phyloP scores from a whole-genome alignment of 2,329 filamentous ascomycete genomes.

The Penicillium nordicum region DNA sequence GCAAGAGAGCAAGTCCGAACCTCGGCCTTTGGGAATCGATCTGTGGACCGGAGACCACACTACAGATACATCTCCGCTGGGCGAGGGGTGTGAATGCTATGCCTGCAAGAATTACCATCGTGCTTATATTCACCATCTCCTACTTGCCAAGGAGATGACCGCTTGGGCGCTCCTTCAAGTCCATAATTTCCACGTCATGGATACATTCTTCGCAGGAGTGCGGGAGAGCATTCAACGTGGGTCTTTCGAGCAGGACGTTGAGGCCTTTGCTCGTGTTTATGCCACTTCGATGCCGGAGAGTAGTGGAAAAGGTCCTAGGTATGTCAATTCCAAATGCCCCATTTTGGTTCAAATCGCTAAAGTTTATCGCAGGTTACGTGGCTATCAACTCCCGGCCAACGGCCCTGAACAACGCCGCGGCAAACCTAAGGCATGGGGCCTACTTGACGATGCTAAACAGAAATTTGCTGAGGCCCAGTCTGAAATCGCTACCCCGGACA shows the following conservation, averaged over 20 bases:
- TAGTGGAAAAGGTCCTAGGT: constrained; percentile 72
- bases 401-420: constrained; percentile 61
- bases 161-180: constrained; percentile 90
- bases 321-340: constrained; percentile 14
- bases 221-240: constrained; percentile 59
- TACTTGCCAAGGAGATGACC: constrained; percentile 92
- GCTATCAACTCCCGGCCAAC: constrained; percentile 75
- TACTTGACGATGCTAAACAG: constrained; percentile 50
- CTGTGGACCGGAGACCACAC: constrained; percentile 68
- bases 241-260: constrained; percentile 54
- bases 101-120: constrained; percentile 78
- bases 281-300: constrained; percentile 68
- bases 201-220: constrained; percentile 69
- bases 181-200: constrained; percentile 77
- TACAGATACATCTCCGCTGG: constrained; percentile 61
- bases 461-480: constrained; percentile 50
- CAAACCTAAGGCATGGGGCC: constrained; percentile 66
- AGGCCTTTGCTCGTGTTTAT: constrained; percentile 65
- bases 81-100: constrained; percentile 69
- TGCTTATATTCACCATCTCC: constrained; percentile 82
- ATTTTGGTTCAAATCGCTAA: not conserved
- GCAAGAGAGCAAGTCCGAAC: constrained; percentile 14
- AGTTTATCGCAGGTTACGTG: constrained; percentile 54
- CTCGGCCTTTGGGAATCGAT: constrained; percentile 64
- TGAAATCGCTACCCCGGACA: constrained; percentile 51